A percentile compares a stretch with the other conserved stretches of the same genome.
phyloP scores from a whole-genome alignment of 1,139 yeast species.

The Suhomyces kunorum region DNA sequence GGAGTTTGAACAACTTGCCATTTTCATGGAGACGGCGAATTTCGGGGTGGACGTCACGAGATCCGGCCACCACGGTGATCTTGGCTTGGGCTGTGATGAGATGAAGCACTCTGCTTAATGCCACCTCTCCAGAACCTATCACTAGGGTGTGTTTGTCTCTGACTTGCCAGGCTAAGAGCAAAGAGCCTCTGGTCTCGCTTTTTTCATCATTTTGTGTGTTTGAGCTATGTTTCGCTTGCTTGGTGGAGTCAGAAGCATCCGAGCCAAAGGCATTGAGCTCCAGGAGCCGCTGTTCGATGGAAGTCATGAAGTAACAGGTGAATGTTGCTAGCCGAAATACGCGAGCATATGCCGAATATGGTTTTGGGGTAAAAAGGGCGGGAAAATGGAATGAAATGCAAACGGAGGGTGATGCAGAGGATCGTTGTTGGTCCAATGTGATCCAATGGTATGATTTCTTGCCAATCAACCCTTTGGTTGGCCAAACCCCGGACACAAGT shows the following conservation, averaged over 20 bases:
- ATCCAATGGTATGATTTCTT: no score
- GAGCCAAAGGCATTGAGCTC: neutral
- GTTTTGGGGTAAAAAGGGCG: neutral
- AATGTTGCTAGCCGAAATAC: neutral
- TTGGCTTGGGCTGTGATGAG: slow-evolving; percentile 68
- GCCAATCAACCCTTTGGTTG: no score
- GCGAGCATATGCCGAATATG: neutral
- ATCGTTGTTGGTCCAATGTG: no score
- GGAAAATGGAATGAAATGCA: no score
- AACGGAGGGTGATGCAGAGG: no score
- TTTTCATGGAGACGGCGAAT: slow-evolving; percentile 37
- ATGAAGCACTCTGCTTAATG: slow-evolving; percentile 66
- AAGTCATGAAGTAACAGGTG: neutral
- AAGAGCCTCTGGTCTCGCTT: slow-evolving; percentile 47
- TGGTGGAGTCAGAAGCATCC: neutral
- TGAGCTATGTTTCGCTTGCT: neutral
- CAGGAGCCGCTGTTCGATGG: slow-evolving; percentile 1
- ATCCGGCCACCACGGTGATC: slow-evolving; percentile 67
- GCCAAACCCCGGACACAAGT: no score
- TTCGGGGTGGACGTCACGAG: slow-evolving; percentile 42
- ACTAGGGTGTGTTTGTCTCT: slow-evolving; percentile 65
- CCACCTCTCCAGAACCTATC: slow-evolving; percentile 84
- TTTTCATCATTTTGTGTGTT: neutral
- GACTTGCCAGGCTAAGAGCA: slow-evolving; percentile 75
- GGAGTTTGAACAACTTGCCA: slow-evolving; percentile 46